Conservation (phyloP, 1,284 basidiomycete species). For the Pterulicium gracile region DNA sequence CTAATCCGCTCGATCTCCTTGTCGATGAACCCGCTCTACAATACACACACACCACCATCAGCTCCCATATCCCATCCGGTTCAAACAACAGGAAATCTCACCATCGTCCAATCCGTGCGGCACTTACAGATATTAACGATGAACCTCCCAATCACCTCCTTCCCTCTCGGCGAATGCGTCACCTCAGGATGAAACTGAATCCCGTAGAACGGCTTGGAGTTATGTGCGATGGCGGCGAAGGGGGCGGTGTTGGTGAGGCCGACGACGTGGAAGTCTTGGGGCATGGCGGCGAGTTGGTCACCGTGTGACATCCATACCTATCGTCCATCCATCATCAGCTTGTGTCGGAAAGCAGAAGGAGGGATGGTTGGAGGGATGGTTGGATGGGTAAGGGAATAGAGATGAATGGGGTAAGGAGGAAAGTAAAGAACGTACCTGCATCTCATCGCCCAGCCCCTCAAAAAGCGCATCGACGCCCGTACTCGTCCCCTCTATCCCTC, state of each 20-base stretch:
- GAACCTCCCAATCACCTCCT: constrained; percentile 86
- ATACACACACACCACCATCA: constrained; percentile 6
- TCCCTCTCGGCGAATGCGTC: constrained; percentile 87
- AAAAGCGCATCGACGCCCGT: constrained; percentile 71
- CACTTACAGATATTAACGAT: constrained; percentile 82
- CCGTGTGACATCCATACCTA: constrained; percentile 99
- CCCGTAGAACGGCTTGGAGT: constrained; percentile 85
- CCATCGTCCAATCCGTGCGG: constrained; percentile 91
- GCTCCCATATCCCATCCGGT: too few relatives aligned
- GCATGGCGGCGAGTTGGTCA: constrained; percentile 82
- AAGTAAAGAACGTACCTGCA: constrained; percentile 47
- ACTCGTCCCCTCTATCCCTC: constrained; percentile 43
- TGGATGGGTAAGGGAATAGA: too few relatives aligned
- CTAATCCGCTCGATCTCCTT: constrained; percentile 95
- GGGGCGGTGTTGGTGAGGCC: constrained; percentile 85
- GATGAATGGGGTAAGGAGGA: too few relatives aligned
- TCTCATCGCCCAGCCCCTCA: constrained; percentile 71
- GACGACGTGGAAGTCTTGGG: constrained; percentile 81
- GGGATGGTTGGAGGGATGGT: too few relatives aligned
- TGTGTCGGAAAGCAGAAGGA: too few relatives aligned
- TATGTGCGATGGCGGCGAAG: constrained; percentile 89
- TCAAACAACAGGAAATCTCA: constrained; percentile 19
- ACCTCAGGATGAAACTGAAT: constrained; percentile 99
- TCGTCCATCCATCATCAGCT: too few relatives aligned
- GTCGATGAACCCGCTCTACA: constrained; percentile 91